Evolutionary conservation across 495 filamentous ascomycete genomes (phyloP).

Genomic region (Rhypophila decipiens): DNA sequence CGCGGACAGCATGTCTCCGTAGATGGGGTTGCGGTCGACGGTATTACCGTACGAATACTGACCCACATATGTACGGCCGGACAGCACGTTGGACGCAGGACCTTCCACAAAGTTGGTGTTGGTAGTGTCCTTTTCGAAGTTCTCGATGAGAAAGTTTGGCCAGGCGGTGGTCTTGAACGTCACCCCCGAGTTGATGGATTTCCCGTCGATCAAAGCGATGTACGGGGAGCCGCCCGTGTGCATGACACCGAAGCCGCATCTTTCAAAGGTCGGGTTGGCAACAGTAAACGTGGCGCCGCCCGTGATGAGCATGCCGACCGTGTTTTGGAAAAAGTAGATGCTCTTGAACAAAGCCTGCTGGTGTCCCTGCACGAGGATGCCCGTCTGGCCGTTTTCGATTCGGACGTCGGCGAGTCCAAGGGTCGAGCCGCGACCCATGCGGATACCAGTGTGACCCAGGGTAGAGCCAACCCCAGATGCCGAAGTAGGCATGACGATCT

Average conservation of each 20-base stretch:
- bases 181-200: slow-evolving; percentile 34
- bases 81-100: slow-evolving; percentile 18
- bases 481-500: slow-evolving; percentile 52
- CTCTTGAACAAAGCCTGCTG: slow-evolving; percentile 70
- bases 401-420: slow-evolving; percentile 29
- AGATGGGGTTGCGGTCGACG: slow-evolving; percentile 52
- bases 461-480: slow-evolving; percentile 37
- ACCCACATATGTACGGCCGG: slow-evolving; percentile 16
- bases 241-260: slow-evolving; percentile 50
- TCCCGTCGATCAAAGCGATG: slow-evolving; percentile 34
- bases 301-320: slow-evolving; percentile 55
- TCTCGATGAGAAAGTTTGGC: slow-evolving; percentile 37
- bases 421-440: slow-evolving; percentile 49
- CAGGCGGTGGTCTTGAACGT: slow-evolving; percentile 28
- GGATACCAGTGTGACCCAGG: slow-evolving; percentile 64
- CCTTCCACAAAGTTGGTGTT: slow-evolving; percentile 26
- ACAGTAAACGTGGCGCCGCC: slow-evolving; percentile 52
- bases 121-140: slow-evolving; percentile 35
- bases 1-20: slow-evolving; percentile 44
- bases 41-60: slow-evolving; percentile 47
- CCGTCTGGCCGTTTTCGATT: slow-evolving; percentile 31
- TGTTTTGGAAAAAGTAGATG: slow-evolving; percentile 51
- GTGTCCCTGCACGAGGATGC: slow-evolving; percentile 53
- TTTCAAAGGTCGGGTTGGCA: slow-evolving; percentile 42
- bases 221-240: slow-evolving; percentile 43